Percentiles rank a stretch among this genome's conserved stretches.
Conservation (phyloP, 495 filamentous ascomycete genomes). For the Diplogelasinospora grovesii region DNA sequence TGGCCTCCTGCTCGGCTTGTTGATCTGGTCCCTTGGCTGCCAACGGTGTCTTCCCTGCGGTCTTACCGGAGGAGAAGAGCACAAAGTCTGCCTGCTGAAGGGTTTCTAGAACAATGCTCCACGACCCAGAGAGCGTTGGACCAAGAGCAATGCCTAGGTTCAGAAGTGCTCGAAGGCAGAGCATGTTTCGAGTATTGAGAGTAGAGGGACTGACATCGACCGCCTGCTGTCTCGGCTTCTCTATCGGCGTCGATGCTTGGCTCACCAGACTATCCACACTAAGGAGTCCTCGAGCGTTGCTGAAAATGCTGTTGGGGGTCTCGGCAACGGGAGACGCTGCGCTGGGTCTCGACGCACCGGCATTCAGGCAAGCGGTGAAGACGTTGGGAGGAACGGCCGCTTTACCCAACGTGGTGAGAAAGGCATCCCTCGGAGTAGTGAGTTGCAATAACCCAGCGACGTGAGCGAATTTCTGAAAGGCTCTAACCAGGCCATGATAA, state of each 20-base stretch:
- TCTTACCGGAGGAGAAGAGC: slow-evolving; percentile 54
- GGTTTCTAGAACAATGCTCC: slow-evolving; percentile 86
- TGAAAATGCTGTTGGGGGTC: slow-evolving; percentile 44
- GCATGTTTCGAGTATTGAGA: slow-evolving; percentile 79
- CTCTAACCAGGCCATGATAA: slow-evolving; percentile 85
- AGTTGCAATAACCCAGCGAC: slow-evolving; percentile 84
- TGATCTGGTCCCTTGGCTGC: slow-evolving; percentile 36
- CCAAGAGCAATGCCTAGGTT: slow-evolving; percentile 94
- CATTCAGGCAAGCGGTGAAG: slow-evolving; percentile 53
- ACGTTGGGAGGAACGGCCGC: slow-evolving; percentile 78
- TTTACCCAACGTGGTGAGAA: slow-evolving; percentile 89
- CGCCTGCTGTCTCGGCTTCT: slow-evolving; percentile 48
- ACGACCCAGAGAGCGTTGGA: slow-evolving; percentile 74
- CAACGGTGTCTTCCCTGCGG: slow-evolving; percentile 38
- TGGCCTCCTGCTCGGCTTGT: slow-evolving; percentile 38
- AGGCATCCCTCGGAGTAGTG: slow-evolving; percentile 82
- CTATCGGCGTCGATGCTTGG: slow-evolving; percentile 37
- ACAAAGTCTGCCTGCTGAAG: slow-evolving; percentile 86
- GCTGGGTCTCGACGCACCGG: slow-evolving; percentile 29
- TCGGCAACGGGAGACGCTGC: slow-evolving; percentile 43
- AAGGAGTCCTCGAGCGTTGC: slow-evolving; percentile 57
- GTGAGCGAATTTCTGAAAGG: slow-evolving; percentile 93
- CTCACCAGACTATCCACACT: slow-evolving; percentile 57
- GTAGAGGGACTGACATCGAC: slow-evolving; percentile 44
- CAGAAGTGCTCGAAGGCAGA: slow-evolving; percentile 82